Base-by-base conservation (phyloP, 306 rosid genomes). In the Lathyrus tuberosus region DNA sequence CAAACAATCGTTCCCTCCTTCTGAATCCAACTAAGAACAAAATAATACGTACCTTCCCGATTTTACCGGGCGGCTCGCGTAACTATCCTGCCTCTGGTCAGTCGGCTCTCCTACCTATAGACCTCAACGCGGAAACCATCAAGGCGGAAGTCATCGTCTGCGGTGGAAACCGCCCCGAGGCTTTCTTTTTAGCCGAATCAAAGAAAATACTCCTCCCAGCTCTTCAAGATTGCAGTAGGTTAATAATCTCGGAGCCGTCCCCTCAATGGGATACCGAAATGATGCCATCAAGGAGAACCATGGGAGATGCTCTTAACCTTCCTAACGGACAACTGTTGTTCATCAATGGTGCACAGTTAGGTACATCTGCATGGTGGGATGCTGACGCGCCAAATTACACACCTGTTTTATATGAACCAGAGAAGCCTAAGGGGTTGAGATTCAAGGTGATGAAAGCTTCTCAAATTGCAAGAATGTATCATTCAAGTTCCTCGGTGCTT, bases 1-100 rank as follows among this genome's bases (percentile, higher is more conserved):
- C 96, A 76, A 95, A 95, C 81, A 82, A 81, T 46, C 88, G 96
- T 14, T 89, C 97, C 6, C 17, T 95, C 54, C 89, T 95, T 54
- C 78, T 91, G 2, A 28, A 82, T 70, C 84, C 91, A 1, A 57
- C 43, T n/a, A 47, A 70, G 60, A 75, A 83, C 83, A 43, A 69
- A n/a, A 10, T 83, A 10, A 6, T 95, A 1, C 72, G 80, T 3
- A 91, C 86, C 64, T 86, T 68, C 52, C 96, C 92, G 0, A 44
- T 65, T 59, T 70, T 94, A 12, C 62, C 15, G 0, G 97, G 97
- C 0, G 97, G 97, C 0, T 75, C 96, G 4, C 83, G 97, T 0
- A 95, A 91, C 92, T 95, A 95, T 83, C 99, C 97, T 0, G 88
- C 97, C 3, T 91, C 96, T 0, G 99, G 85, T 35, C 87, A 83